phyloP scores from a whole-genome alignment of 306 rosid genomes.

The Lathyrus aphaca region DNA sequence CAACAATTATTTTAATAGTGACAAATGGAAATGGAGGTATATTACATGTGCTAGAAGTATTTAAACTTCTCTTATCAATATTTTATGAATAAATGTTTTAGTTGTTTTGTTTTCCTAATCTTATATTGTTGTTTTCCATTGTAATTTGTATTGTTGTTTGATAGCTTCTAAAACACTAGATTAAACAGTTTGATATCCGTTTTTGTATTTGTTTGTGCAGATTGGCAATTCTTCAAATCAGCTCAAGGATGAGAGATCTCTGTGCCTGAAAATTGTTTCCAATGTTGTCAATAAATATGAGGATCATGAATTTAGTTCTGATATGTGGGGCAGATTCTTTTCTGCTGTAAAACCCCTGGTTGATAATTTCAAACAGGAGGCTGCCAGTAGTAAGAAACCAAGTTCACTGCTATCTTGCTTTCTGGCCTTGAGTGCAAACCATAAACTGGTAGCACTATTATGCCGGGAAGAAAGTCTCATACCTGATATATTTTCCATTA shows the following conservation, averaged over 20 bases:
- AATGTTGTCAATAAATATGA: slow-evolving; percentile 69
- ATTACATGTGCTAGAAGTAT: not conserved
- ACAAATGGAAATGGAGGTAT: not conserved
- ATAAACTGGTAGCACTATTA: slow-evolving; percentile 63
- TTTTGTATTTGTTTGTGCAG: slow-evolving; percentile 52
- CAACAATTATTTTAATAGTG: not conserved
- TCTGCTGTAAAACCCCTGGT: slow-evolving; percentile 67
- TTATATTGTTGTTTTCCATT: slow-evolving; percentile 16
- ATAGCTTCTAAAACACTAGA: slow-evolving; percentile 11
- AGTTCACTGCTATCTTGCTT: slow-evolving; percentile 92
- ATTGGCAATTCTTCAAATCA: slow-evolving; percentile 56
- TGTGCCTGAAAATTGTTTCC: slow-evolving; percentile 76
- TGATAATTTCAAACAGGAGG: slow-evolving; percentile 75
- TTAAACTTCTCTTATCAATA: slow-evolving; percentile 7
- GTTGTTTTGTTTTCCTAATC: not conserved
- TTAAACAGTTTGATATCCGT: not conserved
- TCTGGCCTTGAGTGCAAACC: slow-evolving; percentile 80
- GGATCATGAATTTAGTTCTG: slow-evolving; percentile 66
- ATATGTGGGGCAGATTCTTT: slow-evolving; percentile 84
- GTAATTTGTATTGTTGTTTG: not conserved
- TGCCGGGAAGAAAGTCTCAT: slow-evolving; percentile 66
- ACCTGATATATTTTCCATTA: slow-evolving; percentile 80
- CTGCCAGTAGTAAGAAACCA: slow-evolving; percentile 90
- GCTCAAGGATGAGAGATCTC: slow-evolving; percentile 86
- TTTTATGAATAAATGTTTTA: slow-evolving; percentile 5